These are phyloP conservation scores for Isoetes taiwanensis DNA, from an alignment of 75 land plant genomes.

Conservation along the genomic window DNA sequence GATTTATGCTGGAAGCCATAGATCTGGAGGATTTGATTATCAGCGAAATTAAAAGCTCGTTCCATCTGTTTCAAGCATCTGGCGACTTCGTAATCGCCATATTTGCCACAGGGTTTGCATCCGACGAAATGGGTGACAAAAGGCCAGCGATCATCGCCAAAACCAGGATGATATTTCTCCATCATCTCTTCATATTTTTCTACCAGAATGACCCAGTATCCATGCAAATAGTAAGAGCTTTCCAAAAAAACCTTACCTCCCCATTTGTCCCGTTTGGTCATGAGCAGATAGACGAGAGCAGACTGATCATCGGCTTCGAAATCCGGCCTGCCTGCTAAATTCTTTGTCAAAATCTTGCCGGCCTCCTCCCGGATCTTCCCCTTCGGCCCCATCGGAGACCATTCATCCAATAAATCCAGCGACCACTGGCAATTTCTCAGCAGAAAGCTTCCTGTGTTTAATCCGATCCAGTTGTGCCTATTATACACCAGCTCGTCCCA, in stretches of 20 bases:
- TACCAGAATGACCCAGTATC: slow-evolving; percentile 63
- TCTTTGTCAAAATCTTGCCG: slow-evolving; percentile 32
- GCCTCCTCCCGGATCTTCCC: slow-evolving; percentile 30
- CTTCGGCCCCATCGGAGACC: slow-evolving; percentile 73
- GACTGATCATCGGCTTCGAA: slow-evolving; percentile 76
- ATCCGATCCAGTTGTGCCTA: slow-evolving; percentile 51
- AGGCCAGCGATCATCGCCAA: slow-evolving; percentile 11
- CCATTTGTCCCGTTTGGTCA: slow-evolving; percentile 55
- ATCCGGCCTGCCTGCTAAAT: slow-evolving; percentile 40
- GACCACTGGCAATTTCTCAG: slow-evolving; percentile 94
- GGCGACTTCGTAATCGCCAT: slow-evolving; percentile 19
- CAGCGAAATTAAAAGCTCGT: slow-evolving; percentile 74
- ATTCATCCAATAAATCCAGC: slow-evolving; percentile 51
- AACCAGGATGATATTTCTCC: slow-evolving; percentile 55
- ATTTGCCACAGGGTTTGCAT: slow-evolving; percentile 33
- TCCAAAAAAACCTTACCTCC: slow-evolving; percentile 55
- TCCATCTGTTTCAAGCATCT: slow-evolving; percentile 55
- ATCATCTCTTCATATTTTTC: slow-evolving; percentile 41
- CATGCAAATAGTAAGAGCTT: slow-evolving; percentile 40
- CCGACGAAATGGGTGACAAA: slow-evolving; percentile 6
- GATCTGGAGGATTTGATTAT: slow-evolving; percentile 57
- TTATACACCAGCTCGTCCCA: slow-evolving; percentile 42
- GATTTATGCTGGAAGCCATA: slow-evolving; percentile 56
- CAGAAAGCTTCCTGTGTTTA: slow-evolving; percentile 77
- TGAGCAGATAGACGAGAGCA: slow-evolving; percentile 52